Evolutionary conservation across 2,329 filamentous ascomycete genomes (phyloP).

Genomic region (Onygenales sp.): DNA sequence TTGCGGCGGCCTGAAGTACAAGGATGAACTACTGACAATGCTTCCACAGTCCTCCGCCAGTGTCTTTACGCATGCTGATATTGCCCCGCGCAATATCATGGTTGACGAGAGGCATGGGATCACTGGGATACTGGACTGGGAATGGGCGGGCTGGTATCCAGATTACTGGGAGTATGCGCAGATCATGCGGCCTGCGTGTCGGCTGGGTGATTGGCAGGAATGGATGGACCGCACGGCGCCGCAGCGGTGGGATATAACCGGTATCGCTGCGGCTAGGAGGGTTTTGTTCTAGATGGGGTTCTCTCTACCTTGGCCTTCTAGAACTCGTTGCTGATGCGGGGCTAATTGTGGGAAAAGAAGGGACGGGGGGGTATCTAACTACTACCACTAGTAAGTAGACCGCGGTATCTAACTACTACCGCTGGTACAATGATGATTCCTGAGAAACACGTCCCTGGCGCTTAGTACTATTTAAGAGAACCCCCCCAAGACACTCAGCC

Average conservation of each 20-base stretch:
- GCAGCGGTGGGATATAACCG: constrained; percentile 18
- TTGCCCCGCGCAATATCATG: constrained; percentile 25
- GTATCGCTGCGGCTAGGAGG: constrained; percentile 16
- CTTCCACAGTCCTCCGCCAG: constrained; percentile 15
- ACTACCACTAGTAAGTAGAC: too few relatives aligned
- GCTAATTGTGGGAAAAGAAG: too few relatives aligned
- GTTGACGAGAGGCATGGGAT: constrained; percentile 14
- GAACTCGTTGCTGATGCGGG: too few relatives aligned
- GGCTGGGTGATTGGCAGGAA: constrained; percentile 15
- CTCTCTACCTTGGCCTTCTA: too few relatives aligned
- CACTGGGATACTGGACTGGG: constrained; percentile 33
- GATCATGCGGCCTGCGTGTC: constrained; percentile 19
- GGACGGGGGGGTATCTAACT: too few relatives aligned
- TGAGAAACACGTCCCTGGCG: too few relatives aligned
- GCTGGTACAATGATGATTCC: too few relatives aligned
- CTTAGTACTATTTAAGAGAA: neutral
- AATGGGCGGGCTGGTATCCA: constrained; percentile 31
- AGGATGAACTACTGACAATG: constrained; percentile 15
- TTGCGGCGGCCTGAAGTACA: constrained; percentile 13
- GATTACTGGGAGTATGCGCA: constrained; percentile 34
- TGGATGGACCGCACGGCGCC: constrained; percentile 22
- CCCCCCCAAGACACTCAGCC: neutral
- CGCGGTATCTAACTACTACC: too few relatives aligned
- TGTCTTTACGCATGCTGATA: constrained; percentile 24
- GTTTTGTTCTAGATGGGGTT: constrained; percentile 22